Evolutionary conservation across 148 eudicot species (phyloP).

Genomic region (Fagopyrum homotropicum): DNA sequence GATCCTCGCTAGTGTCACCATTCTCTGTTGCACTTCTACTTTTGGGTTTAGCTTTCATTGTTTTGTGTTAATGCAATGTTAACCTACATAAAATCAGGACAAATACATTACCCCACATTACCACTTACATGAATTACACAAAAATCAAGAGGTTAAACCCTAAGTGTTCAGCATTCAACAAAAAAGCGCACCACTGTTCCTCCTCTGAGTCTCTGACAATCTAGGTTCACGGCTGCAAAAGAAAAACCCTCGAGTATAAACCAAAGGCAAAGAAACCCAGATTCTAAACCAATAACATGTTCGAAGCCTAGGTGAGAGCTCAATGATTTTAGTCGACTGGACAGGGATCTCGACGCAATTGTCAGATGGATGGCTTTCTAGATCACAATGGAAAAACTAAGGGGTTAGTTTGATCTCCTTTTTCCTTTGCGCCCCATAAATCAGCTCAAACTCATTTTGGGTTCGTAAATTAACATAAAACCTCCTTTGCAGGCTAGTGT

Average conservation of each 20-base stretch:
- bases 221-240: background rate
- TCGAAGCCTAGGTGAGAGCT: background rate
- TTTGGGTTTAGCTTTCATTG: constrained; percentile 24
- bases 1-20: constrained; percentile 74
- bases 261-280: background rate
- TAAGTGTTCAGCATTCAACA: background rate
- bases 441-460: background rate
- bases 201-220: background rate
- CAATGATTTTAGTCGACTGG: background rate
- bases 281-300: background rate
- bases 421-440: background rate
- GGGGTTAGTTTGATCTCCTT: background rate
- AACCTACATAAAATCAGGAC: background rate
- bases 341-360: background rate
- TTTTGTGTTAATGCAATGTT: constrained; percentile 4
- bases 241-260: background rate
- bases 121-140: background rate
- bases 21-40: constrained; percentile 61
- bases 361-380: background rate
- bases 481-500: too few species aligned
- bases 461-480: background rate
- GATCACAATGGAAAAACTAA: background rate
- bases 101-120: background rate
- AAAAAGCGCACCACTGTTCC: background rate
- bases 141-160: background rate